Evolutionary conservation across 495 filamentous ascomycete species (phyloP).

Genomic region (Daldinia caldariorum): DNA sequence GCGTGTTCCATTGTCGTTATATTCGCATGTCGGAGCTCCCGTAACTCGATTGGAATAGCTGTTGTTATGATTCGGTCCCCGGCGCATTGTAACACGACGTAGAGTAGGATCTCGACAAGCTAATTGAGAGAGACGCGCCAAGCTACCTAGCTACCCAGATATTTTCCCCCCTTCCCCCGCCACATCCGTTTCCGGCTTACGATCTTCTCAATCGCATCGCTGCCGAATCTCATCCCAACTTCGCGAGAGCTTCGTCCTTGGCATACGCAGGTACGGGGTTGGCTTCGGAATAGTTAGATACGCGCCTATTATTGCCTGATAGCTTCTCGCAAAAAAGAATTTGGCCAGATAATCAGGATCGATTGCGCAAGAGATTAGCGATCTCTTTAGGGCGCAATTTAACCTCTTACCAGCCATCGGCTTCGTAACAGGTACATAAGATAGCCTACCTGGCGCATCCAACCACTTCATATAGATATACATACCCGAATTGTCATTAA

Average conservation of each 20-base stretch:
- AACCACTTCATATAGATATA: background rate
- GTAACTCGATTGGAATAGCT: background rate
- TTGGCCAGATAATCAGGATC: background rate
- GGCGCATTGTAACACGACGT: constrained; percentile 14
- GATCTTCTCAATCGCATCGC: constrained; percentile 40
- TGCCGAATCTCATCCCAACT: constrained; percentile 24
- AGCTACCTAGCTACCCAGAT: constrained; percentile 36
- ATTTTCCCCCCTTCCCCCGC: constrained; percentile 41
- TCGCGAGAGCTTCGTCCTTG: constrained; percentile 16
- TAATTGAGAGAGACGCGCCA: constrained; percentile 41
- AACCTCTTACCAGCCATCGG: background rate
- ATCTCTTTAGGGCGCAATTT: constrained; percentile 10
- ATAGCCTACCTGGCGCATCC: constrained; percentile 16
- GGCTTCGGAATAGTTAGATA: constrained; percentile 1
- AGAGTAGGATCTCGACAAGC: constrained; percentile 18
- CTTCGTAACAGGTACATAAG: background rate
- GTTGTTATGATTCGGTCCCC: constrained; percentile 16
- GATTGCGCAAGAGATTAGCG: constrained; percentile 14
- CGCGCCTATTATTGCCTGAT: constrained; percentile 2
- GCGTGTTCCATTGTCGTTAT: background rate
- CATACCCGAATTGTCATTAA: background rate
- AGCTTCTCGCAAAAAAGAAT: constrained; percentile 6
- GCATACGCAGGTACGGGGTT: constrained; percentile 5
- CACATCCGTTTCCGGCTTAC: constrained; percentile 41
- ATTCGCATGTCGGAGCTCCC: background rate